These are phyloP conservation scores for Diaporthe ampelina DNA, from an alignment of 2,329 filamentous ascomycete species.

Conservation along the genomic window DNA sequence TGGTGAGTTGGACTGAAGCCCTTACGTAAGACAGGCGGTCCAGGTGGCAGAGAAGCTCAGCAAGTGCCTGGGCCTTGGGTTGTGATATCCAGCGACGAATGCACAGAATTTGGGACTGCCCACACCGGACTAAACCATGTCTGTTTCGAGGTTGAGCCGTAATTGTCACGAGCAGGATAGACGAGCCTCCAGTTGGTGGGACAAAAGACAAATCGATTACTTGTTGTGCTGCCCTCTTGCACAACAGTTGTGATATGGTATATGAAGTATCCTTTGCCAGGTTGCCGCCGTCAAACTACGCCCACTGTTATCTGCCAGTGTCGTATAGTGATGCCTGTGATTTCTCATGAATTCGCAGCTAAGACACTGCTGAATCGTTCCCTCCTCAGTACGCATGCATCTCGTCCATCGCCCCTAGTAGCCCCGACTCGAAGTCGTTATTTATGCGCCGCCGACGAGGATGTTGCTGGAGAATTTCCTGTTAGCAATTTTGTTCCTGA, in stretches of 20 bases:
- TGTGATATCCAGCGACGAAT: neutral
- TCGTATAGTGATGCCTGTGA: slow-evolving; percentile 4
- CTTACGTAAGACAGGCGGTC: slow-evolving; percentile 25
- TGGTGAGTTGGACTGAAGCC: neutral
- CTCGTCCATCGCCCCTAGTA: neutral
- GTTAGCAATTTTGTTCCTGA: neutral
- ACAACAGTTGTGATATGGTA: slow-evolving; percentile 39
- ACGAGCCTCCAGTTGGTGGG: neutral
- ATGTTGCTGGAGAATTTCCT: slow-evolving; percentile 61
- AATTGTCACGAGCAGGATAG: neutral
- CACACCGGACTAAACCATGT: neutral
- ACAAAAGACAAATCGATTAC: slow-evolving; percentile 33
- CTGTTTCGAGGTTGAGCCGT: neutral
- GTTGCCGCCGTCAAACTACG: slow-evolving; percentile 2
- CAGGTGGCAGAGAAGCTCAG: neutral
- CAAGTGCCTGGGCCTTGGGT: neutral
- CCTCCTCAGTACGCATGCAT: neutral
- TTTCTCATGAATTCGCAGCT: neutral
- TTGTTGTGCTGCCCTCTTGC: slow-evolving; percentile 31
- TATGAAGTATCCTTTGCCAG: slow-evolving; percentile 19
- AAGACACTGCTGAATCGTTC: neutral
- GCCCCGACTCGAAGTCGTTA: slow-evolving; percentile 3
- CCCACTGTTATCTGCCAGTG: slow-evolving; percentile 16
- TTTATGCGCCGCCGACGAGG: slow-evolving; percentile 75
- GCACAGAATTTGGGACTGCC: neutral